phyloP scores from a whole-genome alignment of 176 grass and related monocot genomes.

The Ampelocalamus luodianensis region DNA sequence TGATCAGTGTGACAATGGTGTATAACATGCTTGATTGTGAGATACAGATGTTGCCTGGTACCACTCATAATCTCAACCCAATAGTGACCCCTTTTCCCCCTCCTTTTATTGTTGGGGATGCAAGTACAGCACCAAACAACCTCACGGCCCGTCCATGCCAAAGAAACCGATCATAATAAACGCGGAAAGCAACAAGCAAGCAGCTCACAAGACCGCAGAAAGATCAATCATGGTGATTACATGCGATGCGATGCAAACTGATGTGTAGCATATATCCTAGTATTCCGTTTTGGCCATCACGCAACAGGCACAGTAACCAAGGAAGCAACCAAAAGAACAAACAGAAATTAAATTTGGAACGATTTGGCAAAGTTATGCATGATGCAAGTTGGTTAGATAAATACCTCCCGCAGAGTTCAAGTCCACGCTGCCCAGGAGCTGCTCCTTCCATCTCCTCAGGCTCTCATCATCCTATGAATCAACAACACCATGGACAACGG shows the following conservation, averaged over 20 bases:
- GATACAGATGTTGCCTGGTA: too few species aligned
- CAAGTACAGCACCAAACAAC: too few species aligned
- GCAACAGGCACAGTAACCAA: neutral
- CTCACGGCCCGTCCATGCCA: neutral
- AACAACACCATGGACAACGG: neutral
- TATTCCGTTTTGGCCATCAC: too few species aligned
- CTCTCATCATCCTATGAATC: slow-evolving; percentile 86
- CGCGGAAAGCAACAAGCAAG: neutral
- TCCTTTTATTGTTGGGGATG: too few species aligned
- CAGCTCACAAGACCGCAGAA: neutral
- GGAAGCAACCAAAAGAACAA: neutral
- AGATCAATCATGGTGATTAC: neutral
- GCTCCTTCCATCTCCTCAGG: slow-evolving; percentile 95
- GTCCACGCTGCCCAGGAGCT: slow-evolving; percentile 87
- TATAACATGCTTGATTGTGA: neutral
- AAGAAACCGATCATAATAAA: neutral
- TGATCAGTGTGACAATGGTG: neutral
- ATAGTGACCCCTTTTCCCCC: too few species aligned
- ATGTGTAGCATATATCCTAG: too few species aligned
- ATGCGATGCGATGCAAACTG: neutral
- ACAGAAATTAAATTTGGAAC: neutral
- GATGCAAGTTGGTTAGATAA: neutral
- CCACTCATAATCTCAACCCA: too few species aligned
- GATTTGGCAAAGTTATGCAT: neutral
- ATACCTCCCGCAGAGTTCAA: slow-evolving; percentile 95